phyloP scores from a whole-genome alignment of 2,329 filamentous ascomycete genomes.

The Aureobasidium sp. region DNA sequence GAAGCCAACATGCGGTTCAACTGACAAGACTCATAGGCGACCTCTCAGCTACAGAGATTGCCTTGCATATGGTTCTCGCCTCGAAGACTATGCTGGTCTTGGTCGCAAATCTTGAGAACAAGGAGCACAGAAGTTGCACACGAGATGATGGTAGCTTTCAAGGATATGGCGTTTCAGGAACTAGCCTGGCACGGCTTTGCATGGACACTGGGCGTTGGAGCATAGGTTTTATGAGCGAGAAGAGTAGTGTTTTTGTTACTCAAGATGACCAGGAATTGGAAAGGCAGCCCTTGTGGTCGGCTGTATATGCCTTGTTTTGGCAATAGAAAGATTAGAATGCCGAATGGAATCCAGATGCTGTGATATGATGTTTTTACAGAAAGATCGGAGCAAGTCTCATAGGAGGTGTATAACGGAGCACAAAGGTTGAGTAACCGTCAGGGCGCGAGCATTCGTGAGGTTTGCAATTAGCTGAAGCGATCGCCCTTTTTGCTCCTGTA shows the following conservation, averaged over 20 bases:
- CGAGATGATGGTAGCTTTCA: neutral
- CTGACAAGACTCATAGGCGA: slow-evolving; percentile 19
- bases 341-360: neutral
- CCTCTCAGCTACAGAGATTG: slow-evolving; percentile 30
- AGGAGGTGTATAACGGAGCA: neutral
- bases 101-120: neutral
- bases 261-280: neutral
- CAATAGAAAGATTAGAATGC: neutral
- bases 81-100: slow-evolving; percentile 28
- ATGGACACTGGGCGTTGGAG: neutral
- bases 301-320: neutral
- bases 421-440: slow-evolving; percentile 15
- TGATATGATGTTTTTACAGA: neutral
- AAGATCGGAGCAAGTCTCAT: neutral
- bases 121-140: neutral
- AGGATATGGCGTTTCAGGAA: neutral
- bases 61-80: slow-evolving; percentile 24
- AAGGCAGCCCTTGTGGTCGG: neutral
- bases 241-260: neutral
- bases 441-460: too few relatives aligned
- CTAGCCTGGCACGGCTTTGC: neutral
- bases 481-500: slow-evolving; percentile 78
- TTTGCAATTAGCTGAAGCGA: slow-evolving; percentile 49
- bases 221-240: neutral
- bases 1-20: neutral